Evolutionary conservation across 768 basidiomycete genomes (phyloP).

Genomic region (Boletus rufocinnamomeus): DNA sequence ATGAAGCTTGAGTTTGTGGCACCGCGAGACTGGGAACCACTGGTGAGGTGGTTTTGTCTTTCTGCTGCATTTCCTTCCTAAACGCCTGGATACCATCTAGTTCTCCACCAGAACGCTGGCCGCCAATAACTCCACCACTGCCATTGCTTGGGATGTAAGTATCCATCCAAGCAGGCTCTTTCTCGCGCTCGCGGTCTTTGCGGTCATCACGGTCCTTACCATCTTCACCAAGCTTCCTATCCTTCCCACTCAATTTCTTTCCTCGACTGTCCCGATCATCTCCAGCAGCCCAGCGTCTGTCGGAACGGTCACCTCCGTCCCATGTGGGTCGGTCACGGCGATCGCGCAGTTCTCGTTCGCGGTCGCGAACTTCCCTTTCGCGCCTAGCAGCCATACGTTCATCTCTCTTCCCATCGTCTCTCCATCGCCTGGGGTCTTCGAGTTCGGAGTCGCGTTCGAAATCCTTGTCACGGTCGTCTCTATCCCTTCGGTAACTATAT

Average conservation of each 20-base stretch:
- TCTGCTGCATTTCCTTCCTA: slow-evolving; percentile 83
- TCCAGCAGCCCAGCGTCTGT: slow-evolving; percentile 53
- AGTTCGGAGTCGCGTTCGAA: slow-evolving; percentile 51
- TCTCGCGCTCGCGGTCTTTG: slow-evolving; percentile 65
- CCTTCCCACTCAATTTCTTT: slow-evolving; percentile 61
- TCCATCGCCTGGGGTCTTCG: slow-evolving; percentile 76
- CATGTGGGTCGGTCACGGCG: slow-evolving; percentile 50
- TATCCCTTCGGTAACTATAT: slow-evolving; percentile 29
- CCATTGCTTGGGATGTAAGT: slow-evolving; percentile 70
- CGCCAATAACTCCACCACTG: slow-evolving; percentile 63
- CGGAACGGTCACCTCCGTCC: slow-evolving; percentile 51
- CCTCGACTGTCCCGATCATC: slow-evolving; percentile 70
- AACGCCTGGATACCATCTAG: slow-evolving; percentile 85
- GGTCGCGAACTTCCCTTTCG: slow-evolving; percentile 46
- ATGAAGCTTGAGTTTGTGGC: slow-evolving; percentile 27
- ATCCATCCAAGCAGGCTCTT: slow-evolving; percentile 93
- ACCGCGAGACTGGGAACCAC: slow-evolving; percentile 8
- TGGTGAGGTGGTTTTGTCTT: slow-evolving; percentile 51
- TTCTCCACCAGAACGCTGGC: slow-evolving; percentile 60
- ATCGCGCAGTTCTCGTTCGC: slow-evolving; percentile 41
- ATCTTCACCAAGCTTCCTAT: slow-evolving; percentile 51
- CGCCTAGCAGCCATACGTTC: slow-evolving; percentile 69
- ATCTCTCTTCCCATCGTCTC: slow-evolving; percentile 81
- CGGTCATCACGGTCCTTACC: slow-evolving; percentile 51
- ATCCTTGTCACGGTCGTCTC: slow-evolving; percentile 43